Evolutionary conservation across 169 alveolate genomes (phyloP).

Genomic region (Theileria luwenshuni): DNA sequence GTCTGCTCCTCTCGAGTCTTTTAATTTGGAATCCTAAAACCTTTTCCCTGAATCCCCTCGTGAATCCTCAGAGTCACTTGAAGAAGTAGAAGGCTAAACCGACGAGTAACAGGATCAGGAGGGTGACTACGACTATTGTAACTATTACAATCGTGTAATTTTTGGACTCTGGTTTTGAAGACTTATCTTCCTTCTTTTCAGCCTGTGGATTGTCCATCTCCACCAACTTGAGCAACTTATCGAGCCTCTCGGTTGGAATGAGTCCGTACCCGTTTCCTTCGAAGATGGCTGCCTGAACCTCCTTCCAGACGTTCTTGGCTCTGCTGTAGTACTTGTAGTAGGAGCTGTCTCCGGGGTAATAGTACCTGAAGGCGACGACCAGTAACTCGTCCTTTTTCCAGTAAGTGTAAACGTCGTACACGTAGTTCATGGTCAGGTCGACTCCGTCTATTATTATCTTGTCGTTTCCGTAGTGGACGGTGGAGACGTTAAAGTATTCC

Average conservation of each 20-base stretch:
- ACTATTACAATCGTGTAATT: background rate
- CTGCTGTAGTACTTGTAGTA: slow-evolving; percentile 9
- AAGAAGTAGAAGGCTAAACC: background rate
- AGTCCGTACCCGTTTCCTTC: slow-evolving; percentile 3
- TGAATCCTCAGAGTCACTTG: no score
- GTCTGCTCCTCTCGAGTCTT: no score
- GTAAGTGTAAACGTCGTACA: slow-evolving; percentile 11
- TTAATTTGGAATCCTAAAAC: background rate
- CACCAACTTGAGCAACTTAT: background rate
- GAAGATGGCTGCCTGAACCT: background rate
- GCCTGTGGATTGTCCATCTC: background rate
- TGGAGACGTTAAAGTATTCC: slow-evolving; percentile 6
- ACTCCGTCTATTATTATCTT: background rate
- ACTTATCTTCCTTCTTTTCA: background rate
- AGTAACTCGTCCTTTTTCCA: slow-evolving; percentile 1
- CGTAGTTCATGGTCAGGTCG: background rate
- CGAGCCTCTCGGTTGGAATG: background rate
- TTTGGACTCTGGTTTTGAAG: background rate
- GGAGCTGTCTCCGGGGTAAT: background rate
- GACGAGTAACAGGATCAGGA: background rate
- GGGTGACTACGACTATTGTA: background rate
- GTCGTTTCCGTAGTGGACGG: background rate
- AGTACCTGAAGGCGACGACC: slow-evolving; percentile 15
- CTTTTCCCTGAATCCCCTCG: no score
- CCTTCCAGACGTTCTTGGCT: background rate